Evolutionary conservation across 352 stramenopile genomes (phyloP).

Genomic region (Halophytophthora batemanensis): DNA sequence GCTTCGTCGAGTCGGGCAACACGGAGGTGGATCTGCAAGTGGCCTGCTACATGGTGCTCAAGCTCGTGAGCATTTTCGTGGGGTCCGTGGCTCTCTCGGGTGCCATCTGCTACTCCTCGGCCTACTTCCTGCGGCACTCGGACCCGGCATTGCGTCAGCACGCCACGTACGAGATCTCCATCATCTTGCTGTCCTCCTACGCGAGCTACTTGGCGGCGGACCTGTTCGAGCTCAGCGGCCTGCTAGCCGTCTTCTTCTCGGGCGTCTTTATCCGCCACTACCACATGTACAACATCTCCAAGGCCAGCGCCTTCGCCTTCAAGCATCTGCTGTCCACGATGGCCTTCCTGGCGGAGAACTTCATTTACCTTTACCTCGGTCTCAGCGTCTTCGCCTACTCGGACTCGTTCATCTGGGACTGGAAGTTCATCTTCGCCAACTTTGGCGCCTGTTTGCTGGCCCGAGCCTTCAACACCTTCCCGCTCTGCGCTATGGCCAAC

Average conservation of each 20-base stretch:
- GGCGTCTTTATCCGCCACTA: conserved; percentile 56
- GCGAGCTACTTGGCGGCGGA: conserved; percentile 39
- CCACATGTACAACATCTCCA: conserved; percentile 47
- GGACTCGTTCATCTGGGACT: conserved; percentile 36
- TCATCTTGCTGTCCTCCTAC: conserved; percentile 43
- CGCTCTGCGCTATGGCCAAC: conserved; percentile 36
- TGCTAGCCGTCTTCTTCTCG: conserved; percentile 86
- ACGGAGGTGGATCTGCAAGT: conserved; percentile 36
- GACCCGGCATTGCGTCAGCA: conserved; percentile 45
- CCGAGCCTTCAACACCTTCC: conserved; percentile 36
- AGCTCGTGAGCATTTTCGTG: conserved; percentile 46
- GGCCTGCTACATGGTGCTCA: conserved; percentile 32
- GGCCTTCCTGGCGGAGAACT: conserved; percentile 47
- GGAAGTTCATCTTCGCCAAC: conserved; percentile 31
- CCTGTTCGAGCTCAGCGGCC: conserved; percentile 46
- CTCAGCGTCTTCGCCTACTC: conserved; percentile 40
- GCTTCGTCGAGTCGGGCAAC: conserved; percentile 51
- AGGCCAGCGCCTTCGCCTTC: conserved; percentile 31
- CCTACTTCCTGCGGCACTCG: conserved; percentile 53
- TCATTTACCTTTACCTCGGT: conserved; percentile 53
- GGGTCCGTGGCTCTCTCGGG: conserved; percentile 47
- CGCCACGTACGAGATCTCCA: conserved; percentile 72
- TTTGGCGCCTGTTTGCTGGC: conserved; percentile 26
- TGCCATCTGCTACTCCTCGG: conserved; percentile 54
- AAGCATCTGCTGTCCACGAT: conserved; percentile 38